Evolutionary conservation across 2,329 filamentous ascomycete species (phyloP), one percentile per base, ranked within the genome.

Genomic region (Fusarium nelsonii): DNA sequence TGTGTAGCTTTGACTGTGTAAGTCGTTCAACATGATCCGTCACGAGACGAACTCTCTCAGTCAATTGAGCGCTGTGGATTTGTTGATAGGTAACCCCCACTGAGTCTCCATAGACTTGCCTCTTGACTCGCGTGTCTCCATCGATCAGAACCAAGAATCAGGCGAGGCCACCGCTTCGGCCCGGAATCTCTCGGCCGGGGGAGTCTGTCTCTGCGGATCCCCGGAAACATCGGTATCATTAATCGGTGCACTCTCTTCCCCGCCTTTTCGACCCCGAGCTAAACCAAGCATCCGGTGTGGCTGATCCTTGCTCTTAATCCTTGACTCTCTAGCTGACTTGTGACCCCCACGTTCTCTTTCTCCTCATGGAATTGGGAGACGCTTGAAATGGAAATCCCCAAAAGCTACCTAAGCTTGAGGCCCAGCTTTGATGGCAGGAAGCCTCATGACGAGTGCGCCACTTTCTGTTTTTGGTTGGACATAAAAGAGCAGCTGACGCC

Each of bases 401-500:
- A 54, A 54, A 58, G 63, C 44, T 54, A 30, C 55, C 58, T 46
- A 58, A 65, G 58, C 66, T 58, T 63, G 66, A 51, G 55, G 55
- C 48, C 49, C 50, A 57, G 43, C 9, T 32, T n/a, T 11, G 43
- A 32, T 51, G 49, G 54, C 61, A 60, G 45, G 53, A 64, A 69
- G 66, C 71, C 71, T 74, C 71, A 73, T 74, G 71, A 73, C 69
- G 53, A 69, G 66, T 58, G 36, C 66, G 66, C 66, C 67, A 62
- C 56, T 61, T 36, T 18, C 49, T 48, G 33, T 26, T 41, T 48
- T 45, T 68, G 40, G 52, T 50, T 65, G 58, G 71, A 37, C 54
- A 71, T 74, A 73, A 73, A 72, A 74, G 70, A 66, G 46, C 71
- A 71, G 62, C 71, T 69, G 68, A 71, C 49, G 58, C 68, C 69